A percentile compares a stretch with the other conserved stretches of the same genome.
Evolutionary conservation across 495 filamentous ascomycete genomes (phyloP).

Genomic region (Penicillium herquei): DNA sequence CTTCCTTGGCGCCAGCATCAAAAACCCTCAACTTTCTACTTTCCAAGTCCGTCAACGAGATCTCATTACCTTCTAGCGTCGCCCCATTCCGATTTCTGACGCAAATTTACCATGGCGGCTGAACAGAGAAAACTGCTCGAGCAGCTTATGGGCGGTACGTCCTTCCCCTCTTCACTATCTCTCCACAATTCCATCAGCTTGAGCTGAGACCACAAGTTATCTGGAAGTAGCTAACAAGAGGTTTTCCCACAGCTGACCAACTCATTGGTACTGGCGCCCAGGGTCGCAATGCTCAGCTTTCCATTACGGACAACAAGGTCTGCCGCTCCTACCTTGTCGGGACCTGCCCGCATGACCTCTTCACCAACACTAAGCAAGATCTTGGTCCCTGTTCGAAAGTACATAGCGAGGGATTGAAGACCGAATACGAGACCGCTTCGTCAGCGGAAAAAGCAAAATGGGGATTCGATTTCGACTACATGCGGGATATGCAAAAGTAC

Average conservation of each 20-base stretch:
- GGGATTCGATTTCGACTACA: conserved; percentile 95
- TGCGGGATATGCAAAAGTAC: conserved; percentile 90
- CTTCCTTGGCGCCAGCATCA: conserved; percentile 24
- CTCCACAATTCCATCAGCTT: not conserved
- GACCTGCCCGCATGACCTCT: conserved; percentile 97
- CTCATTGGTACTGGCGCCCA: conserved; percentile 73
- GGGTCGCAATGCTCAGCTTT: conserved; percentile 72
- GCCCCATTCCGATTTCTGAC: conserved; percentile 6
- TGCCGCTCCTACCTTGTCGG: conserved; percentile 94
- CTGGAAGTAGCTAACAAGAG: conserved; percentile 32
- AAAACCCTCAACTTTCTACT: conserved; percentile 21
- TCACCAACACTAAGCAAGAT: conserved; percentile 99
- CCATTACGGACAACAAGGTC: conserved; percentile 88
- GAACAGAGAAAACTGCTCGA: conserved; percentile 95
- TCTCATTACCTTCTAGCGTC: conserved; percentile 8
- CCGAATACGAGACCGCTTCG: conserved; percentile 74
- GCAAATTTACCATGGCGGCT: conserved; percentile 66
- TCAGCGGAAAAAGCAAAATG: conserved; percentile 68
- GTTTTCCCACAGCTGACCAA: conserved; percentile 59
- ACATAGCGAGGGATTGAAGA: conserved; percentile 83
- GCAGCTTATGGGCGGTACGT: conserved; percentile 65
- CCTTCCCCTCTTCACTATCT: not conserved
- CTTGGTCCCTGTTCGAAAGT: conserved; percentile 87
- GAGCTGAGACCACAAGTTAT: not conserved
- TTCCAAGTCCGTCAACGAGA: conserved; percentile 10